phyloP scores from a whole-genome alignment of 2,329 filamentous ascomycete species.

The Phialophora expanda region DNA sequence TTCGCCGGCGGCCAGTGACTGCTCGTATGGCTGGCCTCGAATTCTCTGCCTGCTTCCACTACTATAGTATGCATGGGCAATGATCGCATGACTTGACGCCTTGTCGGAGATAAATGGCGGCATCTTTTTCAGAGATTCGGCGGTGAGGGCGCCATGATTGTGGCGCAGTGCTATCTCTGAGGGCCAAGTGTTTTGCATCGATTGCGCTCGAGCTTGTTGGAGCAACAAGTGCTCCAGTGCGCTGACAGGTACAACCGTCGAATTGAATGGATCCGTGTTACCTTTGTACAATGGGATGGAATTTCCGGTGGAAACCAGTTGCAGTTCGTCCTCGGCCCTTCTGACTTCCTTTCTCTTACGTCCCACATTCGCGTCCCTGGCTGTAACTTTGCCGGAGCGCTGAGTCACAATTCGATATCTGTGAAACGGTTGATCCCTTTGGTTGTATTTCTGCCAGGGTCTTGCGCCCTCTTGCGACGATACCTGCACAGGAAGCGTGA shows the following conservation, averaged over 20 bases:
- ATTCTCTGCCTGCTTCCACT: slow-evolving; percentile 6
- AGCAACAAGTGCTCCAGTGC: slow-evolving; percentile 18
- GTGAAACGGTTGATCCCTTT: slow-evolving; percentile 6
- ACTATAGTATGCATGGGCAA: slow-evolving; percentile 17
- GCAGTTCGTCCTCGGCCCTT: not conserved
- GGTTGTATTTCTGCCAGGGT: slow-evolving; percentile 1
- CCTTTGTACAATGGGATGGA: slow-evolving; percentile 15
- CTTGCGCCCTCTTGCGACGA: not conserved
- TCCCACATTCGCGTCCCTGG: not conserved
- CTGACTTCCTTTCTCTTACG: slow-evolving; percentile 1
- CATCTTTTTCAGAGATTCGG: slow-evolving; percentile 9
- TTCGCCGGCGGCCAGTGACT: slow-evolving; percentile 2
- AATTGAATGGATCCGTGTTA: slow-evolving; percentile 12
- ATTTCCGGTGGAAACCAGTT: not conserved
- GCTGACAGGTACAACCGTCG: slow-evolving; percentile 12
- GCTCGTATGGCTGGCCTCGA: slow-evolving; percentile 5
- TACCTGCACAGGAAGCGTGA: not conserved
- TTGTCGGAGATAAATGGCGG: slow-evolving; percentile 9
- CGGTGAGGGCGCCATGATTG: slow-evolving; percentile 11
- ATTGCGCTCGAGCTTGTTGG: slow-evolving; percentile 13
- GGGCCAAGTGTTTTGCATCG: slow-evolving; percentile 16
- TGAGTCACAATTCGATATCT: slow-evolving; percentile 1
- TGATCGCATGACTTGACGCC: slow-evolving; percentile 14
- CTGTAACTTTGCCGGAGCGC: too few relatives aligned
- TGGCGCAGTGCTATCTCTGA: slow-evolving; percentile 19